These are phyloP conservation scores for Pythium vanterpoolii DNA, from an alignment of 352 stramenopile species.

Conservation along the genomic window DNA sequence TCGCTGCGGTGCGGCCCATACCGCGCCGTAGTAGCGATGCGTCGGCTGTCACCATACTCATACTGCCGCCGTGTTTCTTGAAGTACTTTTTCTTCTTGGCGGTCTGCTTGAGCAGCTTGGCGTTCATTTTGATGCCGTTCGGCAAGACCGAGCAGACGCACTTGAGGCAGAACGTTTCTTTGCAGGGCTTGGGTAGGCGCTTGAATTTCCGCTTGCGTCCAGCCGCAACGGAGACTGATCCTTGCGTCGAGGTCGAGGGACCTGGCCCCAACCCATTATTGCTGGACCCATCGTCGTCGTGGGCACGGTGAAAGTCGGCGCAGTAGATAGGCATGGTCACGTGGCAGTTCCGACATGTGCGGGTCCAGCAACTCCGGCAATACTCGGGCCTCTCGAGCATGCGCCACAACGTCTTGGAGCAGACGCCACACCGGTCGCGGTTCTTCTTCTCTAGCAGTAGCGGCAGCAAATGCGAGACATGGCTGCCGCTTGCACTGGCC, in stretches of 20 bases:
- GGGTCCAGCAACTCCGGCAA: constrained; percentile 65
- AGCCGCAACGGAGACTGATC: too few relatives aligned
- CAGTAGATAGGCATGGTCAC: constrained; percentile 77
- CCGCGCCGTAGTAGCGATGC: constrained; percentile 15
- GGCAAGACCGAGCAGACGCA: constrained; percentile 72
- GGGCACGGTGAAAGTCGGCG: constrained; percentile 46
- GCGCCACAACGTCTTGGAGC: constrained; percentile 67
- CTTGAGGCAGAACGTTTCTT: constrained; percentile 70
- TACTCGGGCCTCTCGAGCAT: constrained; percentile 32
- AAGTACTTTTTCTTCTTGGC: constrained; percentile 50
- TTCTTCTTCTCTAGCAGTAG: constrained; percentile 20
- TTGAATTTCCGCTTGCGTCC: constrained; percentile 1
- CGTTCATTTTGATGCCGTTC: constrained; percentile 59
- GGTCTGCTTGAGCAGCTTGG: constrained; percentile 54
- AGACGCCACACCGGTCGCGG: constrained; percentile 51
- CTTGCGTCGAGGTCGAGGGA: too few relatives aligned
- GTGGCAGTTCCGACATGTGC: constrained; percentile 59
- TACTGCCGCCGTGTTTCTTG: constrained; percentile 12
- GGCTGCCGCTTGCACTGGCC: constrained; percentile 6
- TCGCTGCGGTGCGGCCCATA: constrained; percentile 7
- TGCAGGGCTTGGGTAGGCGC: constrained; percentile 37
- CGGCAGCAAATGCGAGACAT: constrained; percentile 20
- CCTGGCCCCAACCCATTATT: too few relatives aligned
- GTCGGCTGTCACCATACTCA: constrained; percentile 23
- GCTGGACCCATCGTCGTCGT: constrained; percentile 20